phyloP scores from a whole-genome alignment of 169 alveolate species.

The Plasmodium cynomolgi region DNA sequence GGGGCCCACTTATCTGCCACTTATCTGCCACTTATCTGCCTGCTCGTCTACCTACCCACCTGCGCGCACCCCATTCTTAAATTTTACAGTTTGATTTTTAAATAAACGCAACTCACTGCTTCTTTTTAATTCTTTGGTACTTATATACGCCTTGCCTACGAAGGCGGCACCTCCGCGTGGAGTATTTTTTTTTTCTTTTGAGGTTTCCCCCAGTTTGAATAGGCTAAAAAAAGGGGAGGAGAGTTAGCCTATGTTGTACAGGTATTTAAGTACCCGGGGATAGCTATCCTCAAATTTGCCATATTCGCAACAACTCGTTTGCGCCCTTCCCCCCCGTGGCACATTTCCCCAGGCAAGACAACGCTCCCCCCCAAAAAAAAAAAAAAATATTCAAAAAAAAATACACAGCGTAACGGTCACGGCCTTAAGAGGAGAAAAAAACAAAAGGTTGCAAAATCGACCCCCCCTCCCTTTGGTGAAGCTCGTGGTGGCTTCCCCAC shows the following conservation, averaged over 20 bases:
- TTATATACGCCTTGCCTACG: not conserved
- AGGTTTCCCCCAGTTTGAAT: not conserved
- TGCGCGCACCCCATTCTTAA: not conserved
- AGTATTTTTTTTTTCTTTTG: no score
- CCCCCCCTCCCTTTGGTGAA: not conserved
- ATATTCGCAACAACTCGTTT: not conserved
- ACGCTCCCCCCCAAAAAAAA: not conserved
- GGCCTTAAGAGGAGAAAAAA: not conserved
- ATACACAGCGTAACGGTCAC: not conserved
- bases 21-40: not conserved
- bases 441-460: not conserved
- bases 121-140: slow-evolving; percentile 2
- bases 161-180: not conserved
- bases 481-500: not conserved
- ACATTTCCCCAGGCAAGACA: not conserved
- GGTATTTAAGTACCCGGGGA: not conserved
- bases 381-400: no score
- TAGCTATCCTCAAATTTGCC: not conserved
- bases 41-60: not conserved
- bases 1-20: not conserved
- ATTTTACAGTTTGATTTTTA: not conserved
- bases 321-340: not conserved
- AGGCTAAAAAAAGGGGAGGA: not conserved
- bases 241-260: not conserved
- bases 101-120: not conserved